Evolutionary conservation across 2,329 filamentous ascomycete species (phyloP).

Genomic region (Metarhizium album): DNA sequence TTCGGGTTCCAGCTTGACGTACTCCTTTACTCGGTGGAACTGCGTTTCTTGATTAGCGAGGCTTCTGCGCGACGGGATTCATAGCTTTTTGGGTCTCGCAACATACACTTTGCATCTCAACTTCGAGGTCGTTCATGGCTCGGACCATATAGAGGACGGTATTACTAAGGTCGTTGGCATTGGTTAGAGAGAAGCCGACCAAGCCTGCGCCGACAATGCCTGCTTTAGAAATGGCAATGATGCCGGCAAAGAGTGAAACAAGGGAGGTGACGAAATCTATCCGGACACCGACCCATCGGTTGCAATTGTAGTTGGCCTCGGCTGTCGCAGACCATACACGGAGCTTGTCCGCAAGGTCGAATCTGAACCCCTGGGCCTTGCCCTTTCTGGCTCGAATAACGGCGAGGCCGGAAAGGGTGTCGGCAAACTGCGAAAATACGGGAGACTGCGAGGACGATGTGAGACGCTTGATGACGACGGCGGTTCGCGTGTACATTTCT

Average conservation of each 20-base stretch:
- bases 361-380: constrained; percentile 36
- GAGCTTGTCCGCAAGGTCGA: constrained; percentile 39
- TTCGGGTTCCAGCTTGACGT: constrained; percentile 34
- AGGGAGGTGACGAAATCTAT: constrained; percentile 43
- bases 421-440: constrained; percentile 45
- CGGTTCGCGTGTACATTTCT: constrained; percentile 40
- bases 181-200: constrained; percentile 45
- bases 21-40: constrained; percentile 40
- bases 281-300: constrained; percentile 46
- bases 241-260: constrained; percentile 39
- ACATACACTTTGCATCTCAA: constrained; percentile 44
- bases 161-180: constrained; percentile 42
- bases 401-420: constrained; percentile 38
- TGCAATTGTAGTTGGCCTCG: constrained; percentile 43
- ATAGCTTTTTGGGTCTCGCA: neutral
- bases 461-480: constrained; percentile 34
- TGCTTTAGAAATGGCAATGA: constrained; percentile 39
- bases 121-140: constrained; percentile 44
- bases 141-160: constrained; percentile 42
- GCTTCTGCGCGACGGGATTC: neutral
- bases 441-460: constrained; percentile 38
- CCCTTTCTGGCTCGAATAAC: constrained; percentile 40
- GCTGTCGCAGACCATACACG: constrained; percentile 33
- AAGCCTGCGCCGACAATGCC: constrained; percentile 37
- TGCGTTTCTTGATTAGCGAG: constrained; percentile 12